Conservation (phyloP, 2,329 filamentous ascomycete species). For the Aspergillus aculeatus region DNA sequence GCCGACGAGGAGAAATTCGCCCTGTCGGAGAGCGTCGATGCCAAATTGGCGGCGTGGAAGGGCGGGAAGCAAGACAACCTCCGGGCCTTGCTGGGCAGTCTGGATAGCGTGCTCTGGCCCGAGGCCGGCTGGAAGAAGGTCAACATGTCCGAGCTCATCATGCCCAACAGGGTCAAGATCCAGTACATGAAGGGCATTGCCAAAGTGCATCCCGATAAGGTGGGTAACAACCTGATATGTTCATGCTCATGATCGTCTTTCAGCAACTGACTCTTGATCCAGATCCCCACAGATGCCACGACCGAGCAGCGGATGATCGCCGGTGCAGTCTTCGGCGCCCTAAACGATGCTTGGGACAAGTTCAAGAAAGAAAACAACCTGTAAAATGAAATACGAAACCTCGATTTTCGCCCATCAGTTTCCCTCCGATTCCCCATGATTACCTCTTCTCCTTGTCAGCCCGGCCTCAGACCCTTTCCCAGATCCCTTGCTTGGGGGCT, state of each 20-base stretch:
- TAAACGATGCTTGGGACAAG: slow-evolving; percentile 69
- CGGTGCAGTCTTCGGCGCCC: slow-evolving; percentile 61
- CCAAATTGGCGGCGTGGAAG: slow-evolving; percentile 74
- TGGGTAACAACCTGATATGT: slow-evolving; percentile 48
- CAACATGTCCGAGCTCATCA: slow-evolving; percentile 85
- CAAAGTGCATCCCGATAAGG: slow-evolving; percentile 98
- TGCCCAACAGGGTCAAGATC: slow-evolving; percentile 94
- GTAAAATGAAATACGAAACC: slow-evolving; percentile 26
- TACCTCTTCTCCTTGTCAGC: background rate
- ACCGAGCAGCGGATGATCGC: slow-evolving; percentile 68
- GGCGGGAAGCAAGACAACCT: slow-evolving; percentile 91
- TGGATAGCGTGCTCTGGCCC: slow-evolving; percentile 89
- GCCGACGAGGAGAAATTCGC: slow-evolving; percentile 93
- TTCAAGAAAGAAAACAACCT: slow-evolving; percentile 64
- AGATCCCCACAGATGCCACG: slow-evolving; percentile 64
- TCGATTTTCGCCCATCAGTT: background rate
- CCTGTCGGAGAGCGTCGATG: slow-evolving; percentile 81
- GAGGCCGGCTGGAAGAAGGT: slow-evolving; percentile 96
- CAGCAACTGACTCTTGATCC: background rate
- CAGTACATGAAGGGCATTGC: slow-evolving; percentile 99
- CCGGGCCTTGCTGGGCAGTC: slow-evolving; percentile 77
- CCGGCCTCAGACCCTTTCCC: background rate
- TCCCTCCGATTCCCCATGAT: background rate
- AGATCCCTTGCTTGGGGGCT: background rate
- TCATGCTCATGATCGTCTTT: background rate